Percentiles rank a stretch among this genome's conserved stretches.
Evolutionary conservation across 805 yeast species (phyloP).

Genomic region (Starmerella bacillaris): DNA sequence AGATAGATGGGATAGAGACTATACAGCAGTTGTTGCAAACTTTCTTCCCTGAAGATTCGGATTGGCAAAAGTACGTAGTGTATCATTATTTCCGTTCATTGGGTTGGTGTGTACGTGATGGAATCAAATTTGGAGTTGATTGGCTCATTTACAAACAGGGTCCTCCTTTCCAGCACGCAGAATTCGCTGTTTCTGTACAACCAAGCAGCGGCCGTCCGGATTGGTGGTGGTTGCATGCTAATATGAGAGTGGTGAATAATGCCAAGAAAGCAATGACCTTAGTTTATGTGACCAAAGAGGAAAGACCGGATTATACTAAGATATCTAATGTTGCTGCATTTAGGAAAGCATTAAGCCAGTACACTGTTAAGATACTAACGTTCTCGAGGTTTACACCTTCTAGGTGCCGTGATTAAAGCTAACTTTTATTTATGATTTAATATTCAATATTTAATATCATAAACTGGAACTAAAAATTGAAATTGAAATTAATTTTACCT

Average conservation of each 20-base stretch:
- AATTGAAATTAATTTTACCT: no score
- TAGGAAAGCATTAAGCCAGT: conserved; percentile 26
- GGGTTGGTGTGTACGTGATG: conserved; percentile 91
- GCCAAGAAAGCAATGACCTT: conserved; percentile 65
- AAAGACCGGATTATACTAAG: conserved; percentile 14
- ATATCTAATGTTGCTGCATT: conserved; percentile 17
- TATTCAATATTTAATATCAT: no score
- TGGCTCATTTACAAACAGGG: conserved; percentile 70
- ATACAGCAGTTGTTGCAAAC: conserved; percentile 2
- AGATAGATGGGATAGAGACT: conserved; percentile 19
- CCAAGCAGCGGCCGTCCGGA: conserved; percentile 25
- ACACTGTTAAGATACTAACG: conserved; percentile 44
- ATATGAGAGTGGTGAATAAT: conserved; percentile 67
- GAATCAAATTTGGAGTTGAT: conserved; percentile 84
- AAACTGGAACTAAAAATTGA: no score
- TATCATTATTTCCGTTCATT: conserved; percentile 74
- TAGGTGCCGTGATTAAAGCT: conserved; percentile 60
- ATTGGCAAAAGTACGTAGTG: conserved; percentile 40
- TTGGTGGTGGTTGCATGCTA: conserved; percentile 48
- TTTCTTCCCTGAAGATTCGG: not conserved
- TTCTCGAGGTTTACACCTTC: conserved; percentile 76
- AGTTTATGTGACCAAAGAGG: conserved; percentile 41
- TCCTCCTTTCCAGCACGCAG: conserved; percentile 92
- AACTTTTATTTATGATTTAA: no score
- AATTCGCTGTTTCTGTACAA: conserved; percentile 46